Conservation (phyloP, 2,329 filamentous ascomycete species). For the Paracorniculantispora psalliotae region DNA sequence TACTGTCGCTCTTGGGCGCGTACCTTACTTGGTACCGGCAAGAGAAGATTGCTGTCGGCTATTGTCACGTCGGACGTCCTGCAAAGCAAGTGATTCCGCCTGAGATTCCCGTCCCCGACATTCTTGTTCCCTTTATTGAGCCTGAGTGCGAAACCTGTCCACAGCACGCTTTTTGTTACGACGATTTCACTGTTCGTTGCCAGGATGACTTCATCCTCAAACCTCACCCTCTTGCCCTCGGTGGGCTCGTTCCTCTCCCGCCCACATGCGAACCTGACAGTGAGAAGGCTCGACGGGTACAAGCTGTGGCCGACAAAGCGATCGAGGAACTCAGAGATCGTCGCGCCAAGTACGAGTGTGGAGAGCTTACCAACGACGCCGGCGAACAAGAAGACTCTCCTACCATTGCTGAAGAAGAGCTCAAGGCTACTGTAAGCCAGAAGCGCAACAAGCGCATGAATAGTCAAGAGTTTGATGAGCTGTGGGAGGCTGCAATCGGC, state of each 20-base stretch:
- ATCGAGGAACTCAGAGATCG: slow-evolving; percentile 82
- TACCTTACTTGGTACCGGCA: slow-evolving; percentile 84
- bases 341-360: slow-evolving; percentile 86
- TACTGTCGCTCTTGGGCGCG: slow-evolving; percentile 63
- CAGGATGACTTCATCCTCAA: slow-evolving; percentile 83
- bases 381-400: slow-evolving; percentile 56
- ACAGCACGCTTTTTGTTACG: slow-evolving; percentile 81
- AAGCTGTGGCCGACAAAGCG: slow-evolving; percentile 80
- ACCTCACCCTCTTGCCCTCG: slow-evolving; percentile 75
- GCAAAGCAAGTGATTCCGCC: slow-evolving; percentile 46
- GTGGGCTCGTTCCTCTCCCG: slow-evolving; percentile 75
- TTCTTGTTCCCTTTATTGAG: slow-evolving; percentile 61
- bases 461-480: slow-evolving; percentile 84
- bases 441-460: slow-evolving; percentile 79
- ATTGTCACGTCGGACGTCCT: slow-evolving; percentile 77
- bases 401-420: slow-evolving; percentile 59
- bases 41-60: slow-evolving; percentile 94
- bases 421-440: slow-evolving; percentile 71
- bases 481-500: slow-evolving; percentile 70
- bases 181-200: slow-evolving; percentile 71
- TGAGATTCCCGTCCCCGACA: slow-evolving; percentile 60
- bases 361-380: slow-evolving; percentile 59
- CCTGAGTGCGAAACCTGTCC: slow-evolving; percentile 90
- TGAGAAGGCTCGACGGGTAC: slow-evolving; percentile 81
- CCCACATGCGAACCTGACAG: slow-evolving; percentile 94